Percentiles rank a stretch among this genome's conserved stretches.
Conservation (phyloP, 148 eudicot genomes). For the Heliamphora exappendiculata region DNA sequence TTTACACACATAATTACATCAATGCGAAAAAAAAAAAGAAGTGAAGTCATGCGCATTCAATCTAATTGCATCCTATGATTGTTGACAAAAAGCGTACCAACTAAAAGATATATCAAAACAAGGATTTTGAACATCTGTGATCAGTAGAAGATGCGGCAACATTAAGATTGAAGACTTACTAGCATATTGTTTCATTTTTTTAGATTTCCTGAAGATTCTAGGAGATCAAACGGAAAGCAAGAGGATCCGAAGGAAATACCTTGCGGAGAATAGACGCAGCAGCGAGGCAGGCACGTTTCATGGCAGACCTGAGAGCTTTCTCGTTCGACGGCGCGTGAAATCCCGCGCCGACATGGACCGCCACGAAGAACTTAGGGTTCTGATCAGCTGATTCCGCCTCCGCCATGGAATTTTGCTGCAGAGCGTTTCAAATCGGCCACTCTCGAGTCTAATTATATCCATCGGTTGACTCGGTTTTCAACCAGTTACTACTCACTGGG, state of each 20-base stretch:
- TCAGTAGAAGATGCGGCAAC: not conserved
- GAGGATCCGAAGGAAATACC: conserved; percentile 27
- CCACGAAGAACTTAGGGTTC: conserved; percentile 60
- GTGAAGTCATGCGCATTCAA: not conserved
- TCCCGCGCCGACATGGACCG: conserved; percentile 97
- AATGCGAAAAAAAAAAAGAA: not conserved
- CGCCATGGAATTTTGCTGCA: conserved; percentile 16
- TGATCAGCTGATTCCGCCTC: conserved; percentile 21
- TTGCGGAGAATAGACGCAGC: conserved; percentile 64
- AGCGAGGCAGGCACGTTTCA: conserved; percentile 81
- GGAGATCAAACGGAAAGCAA: not conserved
- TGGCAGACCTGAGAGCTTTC: conserved; percentile 62
- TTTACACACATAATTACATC: not conserved
- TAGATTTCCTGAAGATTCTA: not conserved
- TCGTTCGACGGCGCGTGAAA: conserved; percentile 84
- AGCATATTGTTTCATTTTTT: not conserved
- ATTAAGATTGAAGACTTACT: not conserved
- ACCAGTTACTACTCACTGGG: too few species aligned
- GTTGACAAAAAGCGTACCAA: not conserved
- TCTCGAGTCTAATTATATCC: too few species aligned
- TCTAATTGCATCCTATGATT: not conserved
- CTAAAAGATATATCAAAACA: not conserved
- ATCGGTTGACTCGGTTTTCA: too few species aligned
- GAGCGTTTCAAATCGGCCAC: not conserved
- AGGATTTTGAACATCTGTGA: not conserved